phyloP scores from a whole-genome alignment of 805 yeast genomes.

The Candida nitratophila region DNA sequence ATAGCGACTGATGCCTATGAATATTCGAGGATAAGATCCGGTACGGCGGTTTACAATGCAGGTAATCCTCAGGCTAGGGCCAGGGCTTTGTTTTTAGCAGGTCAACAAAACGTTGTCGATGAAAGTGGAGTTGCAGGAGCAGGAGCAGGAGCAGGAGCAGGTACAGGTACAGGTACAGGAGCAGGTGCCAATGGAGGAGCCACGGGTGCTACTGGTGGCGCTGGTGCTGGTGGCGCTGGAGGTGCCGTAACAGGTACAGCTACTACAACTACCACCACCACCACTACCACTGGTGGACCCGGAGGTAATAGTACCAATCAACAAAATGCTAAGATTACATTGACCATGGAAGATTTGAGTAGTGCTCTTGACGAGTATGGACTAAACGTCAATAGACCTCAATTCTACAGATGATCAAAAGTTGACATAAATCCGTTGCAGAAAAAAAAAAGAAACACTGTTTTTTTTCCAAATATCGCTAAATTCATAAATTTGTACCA shows the following conservation, averaged over 20 bases:
- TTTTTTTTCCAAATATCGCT: too few species aligned
- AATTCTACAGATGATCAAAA: conserved; percentile 70
- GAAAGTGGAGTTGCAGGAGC: conserved; percentile 23
- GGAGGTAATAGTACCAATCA: conserved; percentile 11
- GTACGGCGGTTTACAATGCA: conserved; percentile 78
- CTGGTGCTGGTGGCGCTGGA: conserved; percentile 28
- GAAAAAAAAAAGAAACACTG: too few species aligned
- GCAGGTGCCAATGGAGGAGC: conserved; percentile 1
- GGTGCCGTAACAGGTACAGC: conserved; percentile 28
- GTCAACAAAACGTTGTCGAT: conserved; percentile 39
- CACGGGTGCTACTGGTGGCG: conserved; percentile 6
- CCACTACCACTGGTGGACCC: conserved; percentile 9
- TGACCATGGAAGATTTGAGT: conserved; percentile 89
- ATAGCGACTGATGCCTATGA: conserved; percentile 96
- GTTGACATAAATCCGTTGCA: too few species aligned
- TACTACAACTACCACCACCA: conserved; percentile 7
- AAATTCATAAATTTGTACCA: too few species aligned
- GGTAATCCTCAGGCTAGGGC: conserved; percentile 84
- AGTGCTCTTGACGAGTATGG: conserved; percentile 86
- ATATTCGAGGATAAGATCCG: conserved; percentile 85
- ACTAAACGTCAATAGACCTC: conserved; percentile 82
- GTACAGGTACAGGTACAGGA: conserved; percentile 8
- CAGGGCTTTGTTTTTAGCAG: conserved; percentile 61
- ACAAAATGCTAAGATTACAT: conserved; percentile 53
- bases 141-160: conserved; percentile 21